These are phyloP conservation scores for Cyberlindnera maritima DNA, from an alignment of 805 yeast species.

Conservation along the genomic window DNA sequence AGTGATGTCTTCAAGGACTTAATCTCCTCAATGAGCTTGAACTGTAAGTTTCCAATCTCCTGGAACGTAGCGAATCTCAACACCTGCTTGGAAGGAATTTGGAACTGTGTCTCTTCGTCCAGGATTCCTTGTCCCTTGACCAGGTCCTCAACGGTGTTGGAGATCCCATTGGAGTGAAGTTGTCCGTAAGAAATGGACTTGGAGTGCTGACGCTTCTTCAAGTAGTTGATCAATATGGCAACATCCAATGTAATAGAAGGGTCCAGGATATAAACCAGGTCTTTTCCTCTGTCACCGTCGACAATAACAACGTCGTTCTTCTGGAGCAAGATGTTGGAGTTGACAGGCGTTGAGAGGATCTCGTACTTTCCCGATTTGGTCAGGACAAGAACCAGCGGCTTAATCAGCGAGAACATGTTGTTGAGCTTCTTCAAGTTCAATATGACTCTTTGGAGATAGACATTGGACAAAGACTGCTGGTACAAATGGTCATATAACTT, in stretches of 20 bases:
- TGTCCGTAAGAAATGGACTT: slow-evolving; percentile 40
- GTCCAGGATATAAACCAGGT: slow-evolving; percentile 68
- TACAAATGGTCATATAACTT: slow-evolving; percentile 38
- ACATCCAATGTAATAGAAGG: slow-evolving; percentile 59
- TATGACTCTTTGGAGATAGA: slow-evolving; percentile 25
- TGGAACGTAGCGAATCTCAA: slow-evolving; percentile 72
- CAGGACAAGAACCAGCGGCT: slow-evolving; percentile 43
- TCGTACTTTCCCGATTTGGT: slow-evolving; percentile 69
- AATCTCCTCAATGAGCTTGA: slow-evolving; percentile 68
- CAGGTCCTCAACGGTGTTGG: slow-evolving; percentile 25
- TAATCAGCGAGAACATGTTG: slow-evolving; percentile 25
- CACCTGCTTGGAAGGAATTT: slow-evolving; percentile 76
- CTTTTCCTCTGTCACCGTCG: slow-evolving; percentile 85
- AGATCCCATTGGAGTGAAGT: too few species aligned
- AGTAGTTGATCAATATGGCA: slow-evolving; percentile 69
- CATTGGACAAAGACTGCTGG: slow-evolving; percentile 31
- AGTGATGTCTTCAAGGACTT: slow-evolving; percentile 67
- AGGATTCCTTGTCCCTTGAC: slow-evolving; percentile 25
- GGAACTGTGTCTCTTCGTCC: slow-evolving; percentile 45
- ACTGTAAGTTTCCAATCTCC: slow-evolving; percentile 59
- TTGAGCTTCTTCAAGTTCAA: slow-evolving; percentile 28
- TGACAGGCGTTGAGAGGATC: slow-evolving; percentile 62
- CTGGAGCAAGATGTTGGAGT: slow-evolving; percentile 56
- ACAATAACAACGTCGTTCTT: slow-evolving; percentile 68
- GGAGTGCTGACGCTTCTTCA: slow-evolving; percentile 70